Conservation (phyloP, 768 basidiomycete species). For the Tulasnella sp. region DNA sequence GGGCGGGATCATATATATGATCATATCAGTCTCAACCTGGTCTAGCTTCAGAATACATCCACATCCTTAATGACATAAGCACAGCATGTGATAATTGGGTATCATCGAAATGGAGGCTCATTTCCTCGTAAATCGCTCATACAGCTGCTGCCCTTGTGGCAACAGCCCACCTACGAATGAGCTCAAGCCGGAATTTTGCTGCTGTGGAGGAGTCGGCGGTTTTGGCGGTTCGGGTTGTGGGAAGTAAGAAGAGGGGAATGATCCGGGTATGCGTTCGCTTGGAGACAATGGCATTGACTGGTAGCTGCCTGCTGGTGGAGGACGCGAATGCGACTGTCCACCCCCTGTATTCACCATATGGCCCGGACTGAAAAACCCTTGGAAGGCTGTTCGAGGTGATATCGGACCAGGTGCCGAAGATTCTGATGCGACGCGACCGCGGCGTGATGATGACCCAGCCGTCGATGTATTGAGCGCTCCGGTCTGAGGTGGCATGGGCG, state of each 20-base stretch:
- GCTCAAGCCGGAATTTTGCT: neutral
- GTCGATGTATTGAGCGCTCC: no score
- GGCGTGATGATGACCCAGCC: no score
- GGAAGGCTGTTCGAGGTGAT: slow-evolving; percentile 5
- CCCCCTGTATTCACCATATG: neutral
- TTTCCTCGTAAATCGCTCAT: neutral
- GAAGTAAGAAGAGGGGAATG: neutral
- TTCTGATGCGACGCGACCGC: no score
- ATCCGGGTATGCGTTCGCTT: neutral
- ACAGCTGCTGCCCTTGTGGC: neutral
- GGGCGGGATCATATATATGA: no score
- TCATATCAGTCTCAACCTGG: no score
- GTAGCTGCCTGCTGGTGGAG: neutral
- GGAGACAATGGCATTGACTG: neutral
- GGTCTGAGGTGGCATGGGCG: no score
- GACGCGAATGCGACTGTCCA: neutral
- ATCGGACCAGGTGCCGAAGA: neutral
- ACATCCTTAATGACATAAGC: no score
- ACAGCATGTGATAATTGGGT: no score
- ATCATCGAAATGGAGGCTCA: no score
- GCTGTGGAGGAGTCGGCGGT: neutral
- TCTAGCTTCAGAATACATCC: no score
- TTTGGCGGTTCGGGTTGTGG: neutral
- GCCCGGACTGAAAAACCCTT: slow-evolving; percentile 2
- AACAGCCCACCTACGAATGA: neutral